phyloP scores from a whole-genome alignment of 495 filamentous ascomycete genomes.

The Podospora anserina region DNA sequence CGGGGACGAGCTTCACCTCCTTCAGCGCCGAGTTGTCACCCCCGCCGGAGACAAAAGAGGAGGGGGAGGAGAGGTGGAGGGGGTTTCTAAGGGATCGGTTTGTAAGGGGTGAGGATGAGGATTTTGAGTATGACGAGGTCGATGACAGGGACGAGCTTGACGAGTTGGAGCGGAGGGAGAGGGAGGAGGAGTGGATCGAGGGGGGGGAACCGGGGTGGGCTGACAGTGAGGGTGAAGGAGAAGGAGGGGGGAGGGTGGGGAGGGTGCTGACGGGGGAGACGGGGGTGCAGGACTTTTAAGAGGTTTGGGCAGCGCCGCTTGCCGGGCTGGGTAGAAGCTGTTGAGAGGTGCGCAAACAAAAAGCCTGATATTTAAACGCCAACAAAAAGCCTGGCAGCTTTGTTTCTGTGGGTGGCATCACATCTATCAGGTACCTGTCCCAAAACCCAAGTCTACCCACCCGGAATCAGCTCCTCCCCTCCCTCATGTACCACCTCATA shows the following conservation, averaged over 20 bases:
- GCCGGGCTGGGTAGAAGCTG: too few relatives aligned
- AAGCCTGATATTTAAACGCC: too few relatives aligned
- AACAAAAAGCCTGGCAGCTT: too few relatives aligned
- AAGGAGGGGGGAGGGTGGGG: slow-evolving; percentile 49
- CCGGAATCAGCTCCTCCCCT: not conserved
- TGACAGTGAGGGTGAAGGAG: slow-evolving; percentile 47
- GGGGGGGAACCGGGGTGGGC: slow-evolving; percentile 68
- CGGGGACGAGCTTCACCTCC: slow-evolving; percentile 39
- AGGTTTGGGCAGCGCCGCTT: not conserved
- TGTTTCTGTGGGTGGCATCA: too few relatives aligned
- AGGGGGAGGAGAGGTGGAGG: slow-evolving; percentile 63
- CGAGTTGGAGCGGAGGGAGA: slow-evolving; percentile 57
- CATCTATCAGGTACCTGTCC: too few relatives aligned
- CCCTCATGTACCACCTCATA: not conserved
- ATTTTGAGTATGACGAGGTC: slow-evolving; percentile 70
- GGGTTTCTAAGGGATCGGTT: slow-evolving; percentile 69
- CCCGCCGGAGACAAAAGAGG: slow-evolving; percentile 57
- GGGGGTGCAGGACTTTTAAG: slow-evolving; percentile 74
- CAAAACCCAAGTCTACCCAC: too few relatives aligned
- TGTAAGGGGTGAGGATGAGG: slow-evolving; percentile 64
- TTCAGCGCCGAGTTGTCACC: slow-evolving; percentile 56
- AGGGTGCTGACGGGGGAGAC: slow-evolving; percentile 61
- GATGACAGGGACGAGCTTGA: slow-evolving; percentile 70
- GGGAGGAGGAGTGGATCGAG: slow-evolving; percentile 69
- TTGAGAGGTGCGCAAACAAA: too few relatives aligned